Evolutionary conservation across 225 moss, liverwort and hornwort species (phyloP), one percentile per base, ranked within the genome.

Genomic region (Rhytidiadelphus loreus): DNA sequence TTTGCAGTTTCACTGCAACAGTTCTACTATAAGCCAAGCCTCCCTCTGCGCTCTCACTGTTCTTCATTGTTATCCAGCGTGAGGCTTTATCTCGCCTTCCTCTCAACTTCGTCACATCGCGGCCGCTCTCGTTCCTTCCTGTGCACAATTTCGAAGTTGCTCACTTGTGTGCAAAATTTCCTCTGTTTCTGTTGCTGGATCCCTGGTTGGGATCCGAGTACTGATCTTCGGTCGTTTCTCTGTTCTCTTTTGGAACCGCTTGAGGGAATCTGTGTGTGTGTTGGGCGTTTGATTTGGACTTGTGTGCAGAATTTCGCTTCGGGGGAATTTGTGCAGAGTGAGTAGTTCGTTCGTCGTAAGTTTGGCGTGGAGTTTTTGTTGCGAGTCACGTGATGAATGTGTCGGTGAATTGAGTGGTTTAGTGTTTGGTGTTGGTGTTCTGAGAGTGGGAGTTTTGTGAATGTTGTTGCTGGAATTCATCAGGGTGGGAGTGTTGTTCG

Each of bases 391-490:
- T 82, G 88, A 80, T 69, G 90, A 69, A 86, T 88, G 88, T 88
- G 92, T 92, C 86, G 92, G 92, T 92, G 90, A 88, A 86, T 89
- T 89, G 58, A 16, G 58, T 18, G 46, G 44, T 44, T 58, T 6
- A 46, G 78, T 55, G 48, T 48, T 83, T 35, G 37, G 39, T 44
- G 64, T 83, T 55, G 37, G 57, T 25, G 83, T 73, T 84, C 32
- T 79, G 80, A 22, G 29, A 46, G 83, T 65, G 52, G 53, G 32
- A 32, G 46, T 73, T n/a, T 56, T 43, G 84, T 57, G 84, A 57
- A 59, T 85, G 72, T 62, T 60, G 53, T 64, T 83, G 77, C 33
- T 77, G 68, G 84, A 78, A 88, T 76, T 88, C 76, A 12, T 14
- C 32, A 58, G 59, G 70, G 76, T 78, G 68, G 10, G 68, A 33